Percentiles rank a stretch among this genome's conserved stretches.
Conservation (phyloP, 2,329 filamentous ascomycete genomes). For the Pseudogymnoascus sp. region DNA sequence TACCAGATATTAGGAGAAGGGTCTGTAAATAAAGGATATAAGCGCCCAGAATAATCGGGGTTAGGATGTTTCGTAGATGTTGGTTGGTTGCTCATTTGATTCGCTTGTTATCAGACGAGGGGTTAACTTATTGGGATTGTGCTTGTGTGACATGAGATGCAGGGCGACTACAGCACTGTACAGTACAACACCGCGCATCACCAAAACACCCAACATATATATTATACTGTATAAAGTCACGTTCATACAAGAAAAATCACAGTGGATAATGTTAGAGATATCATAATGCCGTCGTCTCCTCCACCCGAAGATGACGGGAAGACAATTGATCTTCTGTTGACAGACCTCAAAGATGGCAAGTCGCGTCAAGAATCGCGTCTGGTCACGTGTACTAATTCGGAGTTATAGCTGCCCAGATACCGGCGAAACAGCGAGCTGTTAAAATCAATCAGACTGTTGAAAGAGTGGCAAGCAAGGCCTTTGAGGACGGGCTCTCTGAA, state of each 20-base stretch:
- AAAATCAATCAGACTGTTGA: conserved; percentile 60
- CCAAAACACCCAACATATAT: background rate
- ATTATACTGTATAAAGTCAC: background rate
- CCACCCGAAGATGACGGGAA: background rate
- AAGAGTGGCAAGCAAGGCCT: conserved; percentile 53
- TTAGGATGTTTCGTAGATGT: background rate
- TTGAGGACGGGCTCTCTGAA: conserved; percentile 60
- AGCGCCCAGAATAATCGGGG: background rate
- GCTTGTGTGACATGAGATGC: background rate
- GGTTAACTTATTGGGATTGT: background rate
- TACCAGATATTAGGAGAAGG: background rate
- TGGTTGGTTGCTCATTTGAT: background rate
- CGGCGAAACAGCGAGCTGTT: conserved; percentile 58
- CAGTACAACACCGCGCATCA: background rate
- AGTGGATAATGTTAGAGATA: background rate
- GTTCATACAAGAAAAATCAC: background rate
- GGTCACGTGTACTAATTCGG: conserved; percentile 1
- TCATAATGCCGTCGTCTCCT: conserved; percentile 1
- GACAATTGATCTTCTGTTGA: conserved; percentile 14
- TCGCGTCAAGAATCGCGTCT: conserved; percentile 16
- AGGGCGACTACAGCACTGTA: background rate
- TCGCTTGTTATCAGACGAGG: conserved; percentile 7
- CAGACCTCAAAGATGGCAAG: conserved; percentile 23
- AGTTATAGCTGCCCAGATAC: conserved; percentile 46
- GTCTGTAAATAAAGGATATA: background rate